Conservation (phyloP, 192 early-diverging fungal genomes). For the Phlyctochytrium arcticum region DNA sequence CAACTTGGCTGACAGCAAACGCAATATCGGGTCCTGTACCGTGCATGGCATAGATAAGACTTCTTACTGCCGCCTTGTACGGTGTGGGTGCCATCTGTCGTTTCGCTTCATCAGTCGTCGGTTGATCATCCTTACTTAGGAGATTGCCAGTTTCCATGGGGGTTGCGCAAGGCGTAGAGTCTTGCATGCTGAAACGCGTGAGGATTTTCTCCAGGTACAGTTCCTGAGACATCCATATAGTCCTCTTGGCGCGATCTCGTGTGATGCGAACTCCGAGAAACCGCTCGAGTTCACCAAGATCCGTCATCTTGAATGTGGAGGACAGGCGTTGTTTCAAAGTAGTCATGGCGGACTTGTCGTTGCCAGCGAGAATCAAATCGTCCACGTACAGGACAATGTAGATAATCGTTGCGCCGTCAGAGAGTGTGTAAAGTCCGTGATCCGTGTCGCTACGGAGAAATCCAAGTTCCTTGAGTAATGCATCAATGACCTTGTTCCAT, state of each 20-base stretch:
- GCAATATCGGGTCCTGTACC: slow-evolving; percentile 27
- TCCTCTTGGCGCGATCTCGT: not conserved
- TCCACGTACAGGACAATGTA: slow-evolving; percentile 38
- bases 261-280: not conserved
- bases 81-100: not conserved
- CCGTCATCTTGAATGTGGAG: not conserved
- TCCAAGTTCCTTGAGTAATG: not conserved
- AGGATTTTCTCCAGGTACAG: slow-evolving; percentile 1
- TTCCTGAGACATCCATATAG: slow-evolving; percentile 5
- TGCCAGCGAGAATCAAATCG: slow-evolving; percentile 18
- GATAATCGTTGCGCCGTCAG: not conserved
- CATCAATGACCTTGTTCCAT: slow-evolving; percentile 10
- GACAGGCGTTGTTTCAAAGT: not conserved
- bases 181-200: not conserved
- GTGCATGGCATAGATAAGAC: slow-evolving; percentile 20
- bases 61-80: slow-evolving; percentile 22
- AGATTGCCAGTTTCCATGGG: not conserved
- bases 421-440: slow-evolving; percentile 10
- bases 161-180: not conserved
- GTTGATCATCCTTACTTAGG: not conserved
- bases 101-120: not conserved
- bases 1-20: slow-evolving; percentile 7
- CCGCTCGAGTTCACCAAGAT: slow-evolving; percentile 1
- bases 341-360: not conserved
- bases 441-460: not conserved